Evolutionary conservation across 2,329 filamentous ascomycete species (phyloP).

Genomic region (Trichoderma sp.): DNA sequence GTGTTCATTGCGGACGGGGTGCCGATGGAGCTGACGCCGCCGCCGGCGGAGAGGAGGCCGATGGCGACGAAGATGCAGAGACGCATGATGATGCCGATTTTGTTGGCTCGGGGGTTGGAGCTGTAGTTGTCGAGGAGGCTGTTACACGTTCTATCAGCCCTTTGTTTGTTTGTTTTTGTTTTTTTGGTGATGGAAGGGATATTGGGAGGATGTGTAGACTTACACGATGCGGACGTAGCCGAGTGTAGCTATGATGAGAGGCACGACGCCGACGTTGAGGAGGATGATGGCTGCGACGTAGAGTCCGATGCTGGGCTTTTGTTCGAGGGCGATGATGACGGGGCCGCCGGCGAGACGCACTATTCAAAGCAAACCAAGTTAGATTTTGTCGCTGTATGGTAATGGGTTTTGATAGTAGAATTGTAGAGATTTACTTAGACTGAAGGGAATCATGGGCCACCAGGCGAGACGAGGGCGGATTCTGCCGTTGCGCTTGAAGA

Average conservation of each 20-base stretch:
- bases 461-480: slow-evolving; percentile 29
- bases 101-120: slow-evolving; percentile 23
- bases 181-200: not conserved
- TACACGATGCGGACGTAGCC: slow-evolving; percentile 30
- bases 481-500: slow-evolving; percentile 29
- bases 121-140: slow-evolving; percentile 27
- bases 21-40: slow-evolving; percentile 22
- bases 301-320: slow-evolving; percentile 25
- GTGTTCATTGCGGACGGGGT: not conserved
- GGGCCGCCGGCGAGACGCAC: slow-evolving; percentile 31
- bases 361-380: not conserved
- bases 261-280: slow-evolving; percentile 31
- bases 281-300: slow-evolving; percentile 28
- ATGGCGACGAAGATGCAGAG: slow-evolving; percentile 22
- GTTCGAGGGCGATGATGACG: slow-evolving; percentile 26
- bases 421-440: slow-evolving; percentile 22
- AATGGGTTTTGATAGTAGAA: not conserved
- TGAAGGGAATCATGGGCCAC: slow-evolving; percentile 29
- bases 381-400: no score
- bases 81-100: slow-evolving; percentile 22
- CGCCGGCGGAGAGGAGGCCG: slow-evolving; percentile 23
- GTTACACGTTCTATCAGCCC: not conserved
- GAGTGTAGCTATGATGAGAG: slow-evolving; percentile 28
- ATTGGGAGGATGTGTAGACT: not conserved
- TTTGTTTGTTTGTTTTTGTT: no score